Percentiles rank a stretch among this genome's conserved stretches.
Evolutionary conservation across 2,329 filamentous ascomycete species (phyloP).

Genomic region (Fonsecaea erecta): DNA sequence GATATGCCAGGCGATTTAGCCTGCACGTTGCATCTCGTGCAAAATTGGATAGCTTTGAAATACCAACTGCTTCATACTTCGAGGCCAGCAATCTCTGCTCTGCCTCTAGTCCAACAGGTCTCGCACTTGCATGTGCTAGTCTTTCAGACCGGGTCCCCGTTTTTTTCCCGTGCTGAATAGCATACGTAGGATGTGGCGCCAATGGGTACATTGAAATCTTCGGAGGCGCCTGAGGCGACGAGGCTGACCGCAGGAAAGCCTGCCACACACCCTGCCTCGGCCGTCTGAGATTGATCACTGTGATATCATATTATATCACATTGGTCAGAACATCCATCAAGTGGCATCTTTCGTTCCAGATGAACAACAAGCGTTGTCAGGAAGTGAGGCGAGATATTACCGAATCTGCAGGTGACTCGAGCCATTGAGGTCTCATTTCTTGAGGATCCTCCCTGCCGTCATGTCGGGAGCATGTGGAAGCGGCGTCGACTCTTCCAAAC

Average conservation of each 20-base stretch:
- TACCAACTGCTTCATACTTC: neutral
- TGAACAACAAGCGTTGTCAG: neutral
- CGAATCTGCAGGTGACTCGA: neutral
- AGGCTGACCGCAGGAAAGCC: neutral
- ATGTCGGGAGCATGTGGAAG: neutral
- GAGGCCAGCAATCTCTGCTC: neutral
- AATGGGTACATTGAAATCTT: neutral
- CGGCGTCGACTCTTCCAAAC: neutral
- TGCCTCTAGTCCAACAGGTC: neutral
- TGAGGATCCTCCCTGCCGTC: neutral
- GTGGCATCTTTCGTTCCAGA: neutral
- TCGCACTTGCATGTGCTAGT: neutral
- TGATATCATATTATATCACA: slow-evolving; percentile 1
- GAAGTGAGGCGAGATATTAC: neutral
- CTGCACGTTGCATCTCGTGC: neutral
- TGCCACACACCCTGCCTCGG: neutral
- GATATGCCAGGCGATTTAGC: slow-evolving; percentile 37
- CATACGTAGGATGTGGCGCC: neutral
- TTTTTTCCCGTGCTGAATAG: neutral
- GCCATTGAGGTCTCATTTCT: neutral
- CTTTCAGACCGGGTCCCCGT: neutral
- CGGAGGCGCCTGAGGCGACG: neutral
- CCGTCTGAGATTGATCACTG: neutral
- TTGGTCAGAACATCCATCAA: neutral
- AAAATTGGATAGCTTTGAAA: neutral